Base-by-base conservation (phyloP, 2,329 filamentous ascomycete species). In the Botryotinia globosa region DNA sequence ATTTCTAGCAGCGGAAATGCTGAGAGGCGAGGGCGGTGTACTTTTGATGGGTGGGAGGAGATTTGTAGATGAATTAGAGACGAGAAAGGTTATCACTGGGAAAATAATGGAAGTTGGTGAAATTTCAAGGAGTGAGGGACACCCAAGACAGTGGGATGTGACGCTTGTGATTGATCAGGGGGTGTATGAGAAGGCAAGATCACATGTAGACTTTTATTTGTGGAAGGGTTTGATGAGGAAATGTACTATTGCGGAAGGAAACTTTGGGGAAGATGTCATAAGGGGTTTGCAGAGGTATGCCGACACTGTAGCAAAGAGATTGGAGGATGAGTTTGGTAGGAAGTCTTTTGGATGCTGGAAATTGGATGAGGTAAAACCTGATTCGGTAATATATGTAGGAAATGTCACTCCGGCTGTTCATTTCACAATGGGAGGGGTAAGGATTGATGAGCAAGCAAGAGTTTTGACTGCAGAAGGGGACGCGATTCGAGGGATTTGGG, bases 381-480 rank as follows among this genome's bases (percentile, higher is more conserved):
- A 89, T 0, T 83, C 86, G 6, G 83, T 87, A 42, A 82, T 91
- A 0, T 89, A 87, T 73, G 79, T 90, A 0, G 89, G 89, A 0
- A 83, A 80, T 1, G 87, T 91, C 1, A 91, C 89, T 7, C 89
- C 89, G 0, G 87, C 91, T 0, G 84, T 88, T 3, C 89, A 91
- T 77, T 91, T 91, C 76, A 91, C 89, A 1, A 91, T 91, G 89
- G 89, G 89, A 7, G 89, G 89, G 0, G 88, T 86, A 0, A 82
- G 86, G 3, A 88, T 91, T 75, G 86, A 88, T 75, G 81, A 85
- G 10, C 81, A 84, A 62, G 84, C 85, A 1, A 84, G 86, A 74
- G 85, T 91, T 0, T 77, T 91, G 20, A 80, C 82, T 9, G 78
- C 78, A 12, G 78, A 81, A 4, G 79, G 83, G 20, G 78, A 78